Evolutionary conservation across 1,284 basidiomycete species (phyloP).

Genomic region (Apiotrichum mycotoxinovorans): DNA sequence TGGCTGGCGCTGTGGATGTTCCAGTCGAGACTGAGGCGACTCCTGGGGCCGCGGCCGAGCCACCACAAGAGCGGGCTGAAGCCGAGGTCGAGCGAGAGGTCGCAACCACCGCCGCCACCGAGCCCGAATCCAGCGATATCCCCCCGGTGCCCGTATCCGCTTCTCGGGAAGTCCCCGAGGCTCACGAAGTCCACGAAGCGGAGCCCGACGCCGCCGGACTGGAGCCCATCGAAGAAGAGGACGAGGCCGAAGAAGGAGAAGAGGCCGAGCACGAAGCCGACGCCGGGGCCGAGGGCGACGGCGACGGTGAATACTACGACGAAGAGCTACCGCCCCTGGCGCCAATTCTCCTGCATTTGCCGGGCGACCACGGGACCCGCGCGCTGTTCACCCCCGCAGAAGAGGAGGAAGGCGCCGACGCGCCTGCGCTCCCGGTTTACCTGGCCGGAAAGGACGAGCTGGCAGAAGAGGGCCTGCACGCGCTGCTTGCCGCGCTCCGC

Average conservation of each 20-base stretch:
- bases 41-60: too few species aligned
- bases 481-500: constrained; percentile 29
- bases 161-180: too few species aligned
- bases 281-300: constrained; percentile 15
- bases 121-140: too few species aligned
- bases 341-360: constrained; percentile 34
- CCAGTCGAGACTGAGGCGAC: neutral
- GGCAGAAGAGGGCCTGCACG: constrained; percentile 28
- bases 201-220: neutral
- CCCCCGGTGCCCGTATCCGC: too few species aligned
- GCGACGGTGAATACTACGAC: constrained; percentile 7
- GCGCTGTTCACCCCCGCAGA: constrained; percentile 29
- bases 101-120: too few species aligned
- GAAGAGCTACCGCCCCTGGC: constrained; percentile 19
- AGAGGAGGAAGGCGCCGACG: constrained; percentile 7
- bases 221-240: neutral
- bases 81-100: too few species aligned
- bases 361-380: constrained; percentile 20
- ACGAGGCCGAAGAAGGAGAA: neutral
- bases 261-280: neutral
- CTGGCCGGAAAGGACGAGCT: constrained; percentile 31
- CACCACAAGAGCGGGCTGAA: too few species aligned
- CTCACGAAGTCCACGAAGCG: too few species aligned
- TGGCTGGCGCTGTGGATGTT: neutral
- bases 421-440: constrained; percentile 23